Evolutionary conservation across 2,329 filamentous ascomycete species (phyloP).

Genomic region (Botrytis hyacinthi): DNA sequence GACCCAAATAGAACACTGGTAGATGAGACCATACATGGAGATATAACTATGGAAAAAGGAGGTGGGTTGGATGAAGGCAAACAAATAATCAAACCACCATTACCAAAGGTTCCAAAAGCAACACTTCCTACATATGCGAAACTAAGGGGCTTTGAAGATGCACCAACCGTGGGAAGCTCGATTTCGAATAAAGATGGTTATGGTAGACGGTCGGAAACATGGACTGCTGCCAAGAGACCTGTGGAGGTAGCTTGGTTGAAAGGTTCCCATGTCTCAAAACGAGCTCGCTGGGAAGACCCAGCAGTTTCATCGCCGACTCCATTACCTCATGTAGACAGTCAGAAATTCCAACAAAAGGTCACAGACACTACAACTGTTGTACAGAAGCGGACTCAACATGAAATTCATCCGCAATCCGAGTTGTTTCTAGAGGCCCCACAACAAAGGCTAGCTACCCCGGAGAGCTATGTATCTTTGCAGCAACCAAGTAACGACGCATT

Average conservation of each 20-base stretch:
- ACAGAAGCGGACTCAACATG: background rate
- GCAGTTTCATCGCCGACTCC: constrained; percentile 35
- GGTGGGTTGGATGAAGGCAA: background rate
- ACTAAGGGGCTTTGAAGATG: background rate
- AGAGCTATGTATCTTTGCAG: background rate
- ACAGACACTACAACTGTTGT: background rate
- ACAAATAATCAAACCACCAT: background rate
- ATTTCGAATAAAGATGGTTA: background rate
- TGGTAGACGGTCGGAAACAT: background rate
- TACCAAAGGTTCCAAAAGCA: background rate
- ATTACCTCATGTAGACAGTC: constrained; percentile 1
- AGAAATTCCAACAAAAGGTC: background rate
- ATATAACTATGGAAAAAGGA: background rate
- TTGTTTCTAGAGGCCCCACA: background rate
- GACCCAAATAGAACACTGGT: background rate
- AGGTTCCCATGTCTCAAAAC: constrained; percentile 35
- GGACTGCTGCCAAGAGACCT: constrained; percentile 26
- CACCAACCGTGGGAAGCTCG: constrained; percentile 9
- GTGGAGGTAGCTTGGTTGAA: constrained; percentile 35
- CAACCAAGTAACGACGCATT: background rate
- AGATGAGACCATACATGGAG: background rate
- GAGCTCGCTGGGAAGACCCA: constrained; percentile 34
- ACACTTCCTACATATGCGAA: background rate
- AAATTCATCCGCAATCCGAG: background rate
- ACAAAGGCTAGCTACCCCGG: background rate